Percentiles rank a stretch among this genome's conserved stretches.
Evolutionary conservation across 78 protist genomes (phyloP).

Genomic region (Dictyostelium firmibasis): DNA sequence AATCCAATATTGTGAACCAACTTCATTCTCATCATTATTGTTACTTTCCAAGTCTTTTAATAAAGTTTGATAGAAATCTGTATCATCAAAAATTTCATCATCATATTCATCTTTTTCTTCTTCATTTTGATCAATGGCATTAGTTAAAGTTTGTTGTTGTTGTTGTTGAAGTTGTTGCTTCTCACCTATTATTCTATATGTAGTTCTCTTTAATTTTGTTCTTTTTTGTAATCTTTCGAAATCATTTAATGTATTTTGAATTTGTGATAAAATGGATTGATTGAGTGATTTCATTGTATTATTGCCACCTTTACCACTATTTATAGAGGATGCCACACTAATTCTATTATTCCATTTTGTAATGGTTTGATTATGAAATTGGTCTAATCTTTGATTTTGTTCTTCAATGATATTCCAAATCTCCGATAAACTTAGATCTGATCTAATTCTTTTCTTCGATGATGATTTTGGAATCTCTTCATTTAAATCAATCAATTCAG

Average conservation of each 20-base stretch:
- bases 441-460: conserved; percentile 39
- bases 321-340: background rate
- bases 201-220: conserved; percentile 39
- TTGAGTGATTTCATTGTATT: conserved; percentile 50
- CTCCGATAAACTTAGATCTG: background rate
- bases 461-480: background rate
- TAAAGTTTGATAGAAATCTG: conserved; percentile 53
- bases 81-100: conserved; percentile 66
- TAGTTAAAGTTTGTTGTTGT: background rate
- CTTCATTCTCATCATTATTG: background rate
- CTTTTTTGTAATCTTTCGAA: conserved; percentile 41
- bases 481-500: conserved; percentile 15
- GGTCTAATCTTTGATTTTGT: conserved; percentile 12
- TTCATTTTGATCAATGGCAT: background rate
- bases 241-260: conserved; percentile 49
- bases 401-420: conserved; percentile 45
- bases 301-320: background rate
- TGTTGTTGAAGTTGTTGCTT: background rate
- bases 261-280: conserved; percentile 52
- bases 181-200: conserved; percentile 17
- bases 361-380: background rate
- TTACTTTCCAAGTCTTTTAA: conserved; percentile 18
- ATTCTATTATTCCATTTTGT: conserved; percentile 49
- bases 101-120: conserved; percentile 11
- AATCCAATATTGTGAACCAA: conserved; percentile 55